Evolutionary conservation across 1,284 basidiomycete genomes (phyloP).

Genomic region (Phellopilus nigrolimitatus): DNA sequence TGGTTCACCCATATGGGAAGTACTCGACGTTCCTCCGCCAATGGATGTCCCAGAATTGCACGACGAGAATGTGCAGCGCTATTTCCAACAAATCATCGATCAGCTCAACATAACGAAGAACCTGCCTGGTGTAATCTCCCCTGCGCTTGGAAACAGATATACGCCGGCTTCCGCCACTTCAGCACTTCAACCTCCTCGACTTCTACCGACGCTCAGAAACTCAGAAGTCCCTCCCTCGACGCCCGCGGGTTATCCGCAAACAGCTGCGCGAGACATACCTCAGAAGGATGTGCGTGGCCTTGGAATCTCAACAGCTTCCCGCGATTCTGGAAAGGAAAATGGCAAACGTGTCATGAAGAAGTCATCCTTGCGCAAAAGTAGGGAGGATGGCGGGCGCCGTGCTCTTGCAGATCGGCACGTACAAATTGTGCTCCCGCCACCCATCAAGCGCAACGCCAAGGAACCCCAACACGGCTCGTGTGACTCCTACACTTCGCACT

Average conservation of each 20-base stretch:
- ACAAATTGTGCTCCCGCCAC: slow-evolving; percentile 44
- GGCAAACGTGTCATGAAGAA: slow-evolving; percentile 31
- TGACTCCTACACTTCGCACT: slow-evolving; percentile 10
- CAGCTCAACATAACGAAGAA: slow-evolving; percentile 69
- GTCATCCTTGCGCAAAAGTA: slow-evolving; percentile 40
- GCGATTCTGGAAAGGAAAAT: slow-evolving; percentile 35
- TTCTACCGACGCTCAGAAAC: background rate
- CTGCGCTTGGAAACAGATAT: slow-evolving; percentile 23
- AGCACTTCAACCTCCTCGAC: background rate
- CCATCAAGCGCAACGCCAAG: slow-evolving; percentile 16
- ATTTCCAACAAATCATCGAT: slow-evolving; percentile 79
- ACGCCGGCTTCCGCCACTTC: slow-evolving; percentile 23
- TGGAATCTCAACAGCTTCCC: slow-evolving; percentile 3
- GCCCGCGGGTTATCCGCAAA: background rate
- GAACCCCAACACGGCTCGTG: slow-evolving; percentile 8
- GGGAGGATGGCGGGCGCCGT: slow-evolving; percentile 25
- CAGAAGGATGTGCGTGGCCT: slow-evolving; percentile 5
- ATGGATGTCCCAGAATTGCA: slow-evolving; percentile 43
- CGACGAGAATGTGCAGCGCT: slow-evolving; percentile 69
- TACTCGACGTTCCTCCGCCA: slow-evolving; percentile 34
- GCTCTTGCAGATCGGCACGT: slow-evolving; percentile 34
- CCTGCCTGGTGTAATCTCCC: slow-evolving; percentile 30
- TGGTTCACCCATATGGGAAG: slow-evolving; percentile 27
- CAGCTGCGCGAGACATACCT: background rate
- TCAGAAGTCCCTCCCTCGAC: background rate